phyloP scores from a whole-genome alignment of 805 yeast genomes.

The Cyberlindnera euphorbiiphila region DNA sequence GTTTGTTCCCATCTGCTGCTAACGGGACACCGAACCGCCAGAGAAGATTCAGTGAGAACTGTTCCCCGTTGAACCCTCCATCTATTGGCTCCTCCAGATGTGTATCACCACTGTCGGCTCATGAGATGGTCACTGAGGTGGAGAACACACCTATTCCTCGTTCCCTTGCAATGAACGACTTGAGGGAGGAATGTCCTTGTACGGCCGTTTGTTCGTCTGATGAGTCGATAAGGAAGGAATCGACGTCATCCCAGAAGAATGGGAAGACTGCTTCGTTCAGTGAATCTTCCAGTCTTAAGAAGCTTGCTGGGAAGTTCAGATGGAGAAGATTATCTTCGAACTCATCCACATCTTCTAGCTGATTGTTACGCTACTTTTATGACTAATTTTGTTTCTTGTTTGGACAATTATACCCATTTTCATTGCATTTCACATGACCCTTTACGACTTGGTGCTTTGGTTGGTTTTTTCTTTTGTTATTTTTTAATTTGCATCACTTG shows the following conservation, averaged over 20 bases:
- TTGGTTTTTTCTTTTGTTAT: no score
- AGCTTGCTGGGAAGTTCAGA: constrained; percentile 27
- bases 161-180: constrained; percentile 1
- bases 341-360: constrained; percentile 22
- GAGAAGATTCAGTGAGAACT: constrained; percentile 19
- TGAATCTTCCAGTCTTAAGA: constrained; percentile 26
- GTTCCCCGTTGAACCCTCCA: constrained; percentile 22
- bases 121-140: constrained; percentile 7
- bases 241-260: constrained; percentile 7
- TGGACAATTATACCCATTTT: neutral
- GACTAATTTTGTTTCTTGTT: no score
- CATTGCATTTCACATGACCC: neutral
- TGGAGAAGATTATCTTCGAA: constrained; percentile 30
- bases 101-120: constrained; percentile 20
- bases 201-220: constrained; percentile 12
- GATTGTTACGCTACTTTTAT: constrained; percentile 3
- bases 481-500: no score
- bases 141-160: constrained; percentile 11
- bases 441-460: neutral
- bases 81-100: constrained; percentile 11
- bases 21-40: neutral
- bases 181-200: neutral
- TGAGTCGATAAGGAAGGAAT: constrained; percentile 13
- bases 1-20: constrained; percentile 12
- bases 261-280: constrained; percentile 8